Percentiles rank a stretch among this genome's conserved stretches.
Conservation (phyloP, 2,329 filamentous ascomycete genomes). For the Microsporum canis region DNA sequence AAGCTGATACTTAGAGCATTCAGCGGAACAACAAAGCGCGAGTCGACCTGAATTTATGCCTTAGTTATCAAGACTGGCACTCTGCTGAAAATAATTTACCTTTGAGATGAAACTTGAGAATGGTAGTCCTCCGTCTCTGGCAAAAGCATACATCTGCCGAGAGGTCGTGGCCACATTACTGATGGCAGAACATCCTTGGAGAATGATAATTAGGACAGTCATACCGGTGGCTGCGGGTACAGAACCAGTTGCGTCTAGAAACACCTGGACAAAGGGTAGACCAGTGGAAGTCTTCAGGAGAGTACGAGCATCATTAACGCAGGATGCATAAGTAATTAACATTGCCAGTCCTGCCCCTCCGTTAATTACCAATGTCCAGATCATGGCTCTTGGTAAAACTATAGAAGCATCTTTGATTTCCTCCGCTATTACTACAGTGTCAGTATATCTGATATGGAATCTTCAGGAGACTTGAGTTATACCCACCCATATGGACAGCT, state of each 20-base stretch:
- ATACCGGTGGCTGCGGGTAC: constrained; percentile 23
- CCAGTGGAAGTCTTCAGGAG: constrained; percentile 24
- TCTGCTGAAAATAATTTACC: constrained; percentile 18
- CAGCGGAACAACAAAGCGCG: constrained; percentile 34
- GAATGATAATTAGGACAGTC: constrained; percentile 24
- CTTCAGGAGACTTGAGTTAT: background rate
- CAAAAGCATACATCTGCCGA: constrained; percentile 47
- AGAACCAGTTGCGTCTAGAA: constrained; percentile 36
- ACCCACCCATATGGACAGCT: constrained; percentile 16
- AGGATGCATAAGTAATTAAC: constrained; percentile 26
- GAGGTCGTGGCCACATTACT: constrained; percentile 47
- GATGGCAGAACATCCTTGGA: constrained; percentile 20
- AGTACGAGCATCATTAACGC: constrained; percentile 24
- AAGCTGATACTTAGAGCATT: constrained; percentile 39
- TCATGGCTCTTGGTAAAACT: constrained; percentile 27
- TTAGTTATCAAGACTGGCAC: background rate
- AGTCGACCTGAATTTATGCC: constrained; percentile 23
- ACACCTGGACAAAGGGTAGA: constrained; percentile 30
- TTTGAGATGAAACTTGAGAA: constrained; percentile 30
- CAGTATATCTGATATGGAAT: background rate
- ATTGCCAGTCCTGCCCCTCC: constrained; percentile 27
- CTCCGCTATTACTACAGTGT: constrained; percentile 18
- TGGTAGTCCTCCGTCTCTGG: constrained; percentile 33
- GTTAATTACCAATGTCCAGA: constrained; percentile 27
- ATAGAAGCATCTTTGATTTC: constrained; percentile 29